Percentiles rank a stretch among this genome's conserved stretches.
phyloP scores from a whole-genome alignment of 768 basidiomycete genomes.

The Strobilomyces confusus region DNA sequence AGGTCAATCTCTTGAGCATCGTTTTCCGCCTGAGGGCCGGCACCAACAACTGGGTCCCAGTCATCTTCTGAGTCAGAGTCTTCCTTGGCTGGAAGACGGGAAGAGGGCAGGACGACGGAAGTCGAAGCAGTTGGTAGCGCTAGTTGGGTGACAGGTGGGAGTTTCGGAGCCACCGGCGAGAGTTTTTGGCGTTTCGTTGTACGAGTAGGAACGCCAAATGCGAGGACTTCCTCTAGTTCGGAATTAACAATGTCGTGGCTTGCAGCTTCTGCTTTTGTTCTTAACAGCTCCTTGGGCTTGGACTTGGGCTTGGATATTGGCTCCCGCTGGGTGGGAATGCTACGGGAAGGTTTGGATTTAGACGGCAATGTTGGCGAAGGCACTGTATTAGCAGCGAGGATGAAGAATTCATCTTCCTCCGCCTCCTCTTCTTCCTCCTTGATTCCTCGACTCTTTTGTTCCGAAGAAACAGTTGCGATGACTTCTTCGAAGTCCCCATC shows the following conservation, averaged over 20 bases:
- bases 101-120: conserved; percentile 30
- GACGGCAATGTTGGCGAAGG: conserved; percentile 26
- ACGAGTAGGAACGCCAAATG: conserved; percentile 45
- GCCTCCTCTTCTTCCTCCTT: conserved; percentile 26
- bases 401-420: conserved; percentile 28
- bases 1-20: conserved; percentile 34
- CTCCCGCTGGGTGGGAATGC: conserved; percentile 23
- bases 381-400: conserved; percentile 19
- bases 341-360: conserved; percentile 32
- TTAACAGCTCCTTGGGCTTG: conserved; percentile 23
- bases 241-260: conserved; percentile 22
- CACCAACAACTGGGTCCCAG: conserved; percentile 46
- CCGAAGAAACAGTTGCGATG: conserved; percentile 27
- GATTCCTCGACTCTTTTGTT: conserved; percentile 31
- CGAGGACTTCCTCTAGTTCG: conserved; percentile 42
- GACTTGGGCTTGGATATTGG: conserved; percentile 24
- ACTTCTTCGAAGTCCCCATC: conserved; percentile 46
- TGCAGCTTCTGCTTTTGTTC: conserved; percentile 21
- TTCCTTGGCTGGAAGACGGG: conserved; percentile 24
- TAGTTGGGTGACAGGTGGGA: conserved; percentile 22
- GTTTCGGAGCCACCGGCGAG: conserved; percentile 20
- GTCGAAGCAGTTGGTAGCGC: conserved; percentile 37
- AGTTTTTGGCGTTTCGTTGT: conserved; percentile 32
- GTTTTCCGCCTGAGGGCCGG: conserved; percentile 23
- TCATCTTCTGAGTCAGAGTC: conserved; percentile 45